Conservation (phyloP, 129 eudicot genomes). For the sunflower (Helianthus annuus) region DNA sequence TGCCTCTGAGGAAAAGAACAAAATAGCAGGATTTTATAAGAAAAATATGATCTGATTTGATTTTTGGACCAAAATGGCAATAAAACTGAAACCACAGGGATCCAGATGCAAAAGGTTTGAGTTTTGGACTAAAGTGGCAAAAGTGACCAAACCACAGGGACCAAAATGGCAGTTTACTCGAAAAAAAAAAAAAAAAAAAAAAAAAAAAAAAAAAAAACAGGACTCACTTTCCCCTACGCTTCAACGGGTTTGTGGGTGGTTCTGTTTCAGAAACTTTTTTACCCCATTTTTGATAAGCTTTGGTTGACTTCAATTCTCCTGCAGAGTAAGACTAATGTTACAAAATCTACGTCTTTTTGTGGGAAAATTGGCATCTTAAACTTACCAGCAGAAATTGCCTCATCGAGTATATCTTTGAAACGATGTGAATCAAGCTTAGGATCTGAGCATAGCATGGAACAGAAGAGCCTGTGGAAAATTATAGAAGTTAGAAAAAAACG, state of each 20-base stretch:
- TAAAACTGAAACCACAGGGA: too few relatives aligned
- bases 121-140: too few relatives aligned
- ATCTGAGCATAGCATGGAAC: slow-evolving; percentile 97
- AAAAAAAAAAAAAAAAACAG: not conserved
- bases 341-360: not conserved
- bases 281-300: slow-evolving; percentile 85
- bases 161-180: too few relatives aligned
- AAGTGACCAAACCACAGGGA: too few relatives aligned
- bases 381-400: slow-evolving; percentile 79
- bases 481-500: not conserved
- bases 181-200: not conserved
- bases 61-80: too few relatives aligned
- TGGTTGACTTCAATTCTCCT: slow-evolving; percentile 76
- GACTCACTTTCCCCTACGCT: slow-evolving; percentile 65
- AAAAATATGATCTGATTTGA: too few relatives aligned
- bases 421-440: slow-evolving; percentile 90
- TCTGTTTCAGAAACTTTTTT: slow-evolving; percentile 60
- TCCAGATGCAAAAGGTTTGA: too few relatives aligned
- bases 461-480: slow-evolving; percentile 67
- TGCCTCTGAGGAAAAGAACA: too few relatives aligned
- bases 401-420: slow-evolving; percentile 90
- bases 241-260: slow-evolving; percentile 85
- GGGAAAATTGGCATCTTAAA: not conserved
- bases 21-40: too few relatives aligned
- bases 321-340: slow-evolving; percentile 3